Evolutionary conservation across 2,329 filamentous ascomycete species (phyloP), one percentile per base, ranked within the genome.

Genomic region (Colletotrichum sp.): DNA sequence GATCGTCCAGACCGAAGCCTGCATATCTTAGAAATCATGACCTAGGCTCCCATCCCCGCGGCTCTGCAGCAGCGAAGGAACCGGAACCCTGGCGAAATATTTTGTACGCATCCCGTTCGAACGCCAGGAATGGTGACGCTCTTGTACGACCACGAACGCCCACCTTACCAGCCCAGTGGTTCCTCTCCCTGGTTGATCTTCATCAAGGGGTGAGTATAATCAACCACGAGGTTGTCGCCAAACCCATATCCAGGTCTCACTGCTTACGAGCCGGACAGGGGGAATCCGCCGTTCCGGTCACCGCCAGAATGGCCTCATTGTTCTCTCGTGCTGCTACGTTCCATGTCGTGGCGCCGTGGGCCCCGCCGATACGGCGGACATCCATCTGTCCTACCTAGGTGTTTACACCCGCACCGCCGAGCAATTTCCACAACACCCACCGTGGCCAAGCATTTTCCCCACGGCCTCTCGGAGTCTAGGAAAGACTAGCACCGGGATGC

Each of bases 1-100:
- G 44, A 64, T 70, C 22, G 36, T 28, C 24, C 57, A 62, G 59
- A 39, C 74, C 74, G 74, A 75, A 65, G 64, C 44, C 48, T 75
- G 74, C 74, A 75, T 75, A 65, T 60, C 70, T 59, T 32, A 34
- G 30, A 64, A 72, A 60, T 28, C 74, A 69, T 60, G 10, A 52
- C 44, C 28, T 12, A 68, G 28, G 64, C 44, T 68, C 39, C 34
- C 24, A 64, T n/a, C 3, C 18, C 65, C 64, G 44, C 64, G 64
- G 70, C 28, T 44, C 32, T 64, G 44, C 34, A 65, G 34, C 59
- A 32, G 30, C 15, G n/a, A 52, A 65, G 57, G 57, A 69, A 59
- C 36, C 10, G 26, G 24, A 52, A n/a, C 30, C 48, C 22, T 48
- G 64, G 57, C 34, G 13, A 39, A 52, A 39, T n/a, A 16, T 15